phyloP scores from a whole-genome alignment of 1,284 basidiomycete genomes.

The Malassezia restricta region DNA sequence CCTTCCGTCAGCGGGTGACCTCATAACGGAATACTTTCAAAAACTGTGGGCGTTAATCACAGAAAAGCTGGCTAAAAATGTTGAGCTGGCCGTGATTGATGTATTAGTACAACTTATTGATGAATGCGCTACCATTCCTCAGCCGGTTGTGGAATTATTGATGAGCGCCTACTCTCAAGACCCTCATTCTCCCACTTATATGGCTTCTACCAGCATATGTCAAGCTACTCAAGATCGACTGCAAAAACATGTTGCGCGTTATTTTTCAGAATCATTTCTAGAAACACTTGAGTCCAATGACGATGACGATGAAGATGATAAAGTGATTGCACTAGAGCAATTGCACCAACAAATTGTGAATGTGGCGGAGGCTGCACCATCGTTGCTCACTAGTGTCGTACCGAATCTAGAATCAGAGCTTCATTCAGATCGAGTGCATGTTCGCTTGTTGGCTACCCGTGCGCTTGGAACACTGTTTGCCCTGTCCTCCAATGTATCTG shows the following conservation, averaged over 20 bases:
- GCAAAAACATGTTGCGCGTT: slow-evolving; percentile 70
- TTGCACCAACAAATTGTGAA: slow-evolving; percentile 70
- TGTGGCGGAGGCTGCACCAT: slow-evolving; percentile 67
- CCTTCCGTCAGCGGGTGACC: slow-evolving; percentile 69
- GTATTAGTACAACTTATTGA: slow-evolving; percentile 81
- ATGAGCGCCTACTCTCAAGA: slow-evolving; percentile 74
- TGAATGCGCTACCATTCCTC: slow-evolving; percentile 63
- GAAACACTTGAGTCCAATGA: background rate
- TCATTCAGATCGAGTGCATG: slow-evolving; percentile 59
- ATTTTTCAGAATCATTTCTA: slow-evolving; percentile 45
- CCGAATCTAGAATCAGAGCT: slow-evolving; percentile 87
- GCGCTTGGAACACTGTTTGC: slow-evolving; percentile 82
- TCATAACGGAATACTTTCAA: slow-evolving; percentile 70
- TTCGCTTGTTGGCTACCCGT: slow-evolving; percentile 67
- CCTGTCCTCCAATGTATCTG: slow-evolving; percentile 18
- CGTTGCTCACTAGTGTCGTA: slow-evolving; percentile 73
- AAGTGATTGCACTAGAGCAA: slow-evolving; percentile 49
- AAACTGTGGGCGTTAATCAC: slow-evolving; percentile 54
- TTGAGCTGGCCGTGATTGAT: slow-evolving; percentile 74
- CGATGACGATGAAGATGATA: background rate
- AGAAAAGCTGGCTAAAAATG: slow-evolving; percentile 57
- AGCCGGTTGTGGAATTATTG: slow-evolving; percentile 66
- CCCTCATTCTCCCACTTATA: slow-evolving; percentile 52
- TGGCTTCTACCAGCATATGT: slow-evolving; percentile 78
- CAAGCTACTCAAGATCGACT: slow-evolving; percentile 70